Conservation (phyloP, 2,329 filamentous ascomycete species). For the Seiridium cupressi region DNA sequence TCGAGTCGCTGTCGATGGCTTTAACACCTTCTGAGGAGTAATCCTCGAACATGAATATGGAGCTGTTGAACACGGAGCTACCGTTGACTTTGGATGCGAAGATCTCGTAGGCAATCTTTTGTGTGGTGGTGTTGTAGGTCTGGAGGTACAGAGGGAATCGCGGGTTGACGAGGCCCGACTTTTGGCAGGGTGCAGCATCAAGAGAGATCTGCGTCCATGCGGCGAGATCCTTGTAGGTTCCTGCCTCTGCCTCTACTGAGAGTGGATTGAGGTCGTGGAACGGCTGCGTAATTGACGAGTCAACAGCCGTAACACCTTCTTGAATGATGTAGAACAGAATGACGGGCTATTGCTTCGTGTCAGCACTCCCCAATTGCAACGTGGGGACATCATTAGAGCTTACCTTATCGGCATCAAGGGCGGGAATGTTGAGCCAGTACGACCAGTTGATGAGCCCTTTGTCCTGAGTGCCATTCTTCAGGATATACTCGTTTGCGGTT, state of each 20-base stretch:
- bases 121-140: constrained; percentile 31
- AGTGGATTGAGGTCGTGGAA: constrained; percentile 15
- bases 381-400: constrained; percentile 10
- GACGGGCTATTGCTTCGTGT: background rate
- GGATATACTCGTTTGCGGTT: constrained; percentile 29
- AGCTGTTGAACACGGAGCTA: constrained; percentile 28
- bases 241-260: background rate
- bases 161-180: constrained; percentile 14
- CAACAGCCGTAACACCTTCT: constrained; percentile 15
- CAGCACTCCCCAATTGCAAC: no score
- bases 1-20: constrained; percentile 28
- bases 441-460: constrained; percentile 48
- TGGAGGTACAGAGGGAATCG: constrained; percentile 28
- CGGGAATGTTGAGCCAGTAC: constrained; percentile 41
- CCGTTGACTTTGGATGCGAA: constrained; percentile 27
- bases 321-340: constrained; percentile 17
- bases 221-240: constrained; percentile 13
- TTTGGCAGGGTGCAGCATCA: constrained; percentile 12
- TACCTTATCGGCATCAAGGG: constrained; percentile 38
- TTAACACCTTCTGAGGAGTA: constrained; percentile 47
- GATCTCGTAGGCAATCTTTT: constrained; percentile 25
- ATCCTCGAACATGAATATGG: constrained; percentile 55
- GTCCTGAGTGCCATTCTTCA: constrained; percentile 37
- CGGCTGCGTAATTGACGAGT: constrained; percentile 12
- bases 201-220: constrained; percentile 11